phyloP scores from a whole-genome alignment of 305 asterid genomes.

The Solanum hybrid region DNA sequence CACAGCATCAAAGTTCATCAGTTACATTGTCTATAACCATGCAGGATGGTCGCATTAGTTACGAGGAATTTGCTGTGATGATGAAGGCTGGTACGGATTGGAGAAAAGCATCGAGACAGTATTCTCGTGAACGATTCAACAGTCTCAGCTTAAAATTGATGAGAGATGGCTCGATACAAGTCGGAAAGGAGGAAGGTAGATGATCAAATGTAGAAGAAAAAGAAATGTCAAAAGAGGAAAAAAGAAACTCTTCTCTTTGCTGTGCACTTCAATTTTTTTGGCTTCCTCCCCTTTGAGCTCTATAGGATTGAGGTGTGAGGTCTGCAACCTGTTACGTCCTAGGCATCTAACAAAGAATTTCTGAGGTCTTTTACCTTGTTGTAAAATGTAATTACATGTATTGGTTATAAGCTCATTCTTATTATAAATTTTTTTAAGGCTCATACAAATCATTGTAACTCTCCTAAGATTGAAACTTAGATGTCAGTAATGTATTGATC shows the following conservation, averaged over 20 bases:
- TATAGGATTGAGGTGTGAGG: neutral
- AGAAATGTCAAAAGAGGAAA: neutral
- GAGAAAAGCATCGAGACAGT: constrained; percentile 76
- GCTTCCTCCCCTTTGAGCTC: neutral
- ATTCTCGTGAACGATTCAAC: constrained; percentile 63
- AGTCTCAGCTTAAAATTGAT: constrained; percentile 59
- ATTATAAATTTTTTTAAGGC: too few species aligned
- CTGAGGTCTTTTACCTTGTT: neutral
- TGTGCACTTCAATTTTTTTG: neutral
- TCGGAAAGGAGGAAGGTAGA: constrained; percentile 39
- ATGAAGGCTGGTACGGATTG: constrained; percentile 81
- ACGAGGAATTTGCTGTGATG: constrained; percentile 57
- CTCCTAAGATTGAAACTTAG: too few species aligned
- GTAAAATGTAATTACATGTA: neutral
- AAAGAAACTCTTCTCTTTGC: neutral
- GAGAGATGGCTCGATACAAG: constrained; percentile 45
- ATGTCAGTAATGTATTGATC: too few species aligned
- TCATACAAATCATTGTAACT: too few species aligned
- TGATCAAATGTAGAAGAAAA: constrained; percentile 11
- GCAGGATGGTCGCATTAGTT: constrained; percentile 71
- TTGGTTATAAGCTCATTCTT: neutral
- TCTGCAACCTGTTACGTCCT: neutral
- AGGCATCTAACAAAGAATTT: neutral
- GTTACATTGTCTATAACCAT: neutral
- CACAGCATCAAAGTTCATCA: neutral